Conservation (phyloP, 1,284 basidiomycete genomes). For the Neotropicomus parvogracilis region DNA sequence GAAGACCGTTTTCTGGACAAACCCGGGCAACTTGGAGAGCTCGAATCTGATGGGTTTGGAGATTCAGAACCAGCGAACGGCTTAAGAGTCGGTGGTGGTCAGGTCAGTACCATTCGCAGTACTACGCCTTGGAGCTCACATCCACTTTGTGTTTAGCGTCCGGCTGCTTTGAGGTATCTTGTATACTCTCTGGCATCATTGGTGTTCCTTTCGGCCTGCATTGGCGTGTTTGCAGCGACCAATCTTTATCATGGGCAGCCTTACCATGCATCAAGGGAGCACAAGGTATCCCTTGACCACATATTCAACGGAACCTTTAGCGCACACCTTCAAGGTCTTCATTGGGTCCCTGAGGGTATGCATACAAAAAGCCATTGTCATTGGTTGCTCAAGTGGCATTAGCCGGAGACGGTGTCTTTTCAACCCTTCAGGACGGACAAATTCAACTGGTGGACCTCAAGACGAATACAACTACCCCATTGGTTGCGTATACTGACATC, state of each 20-base stretch:
- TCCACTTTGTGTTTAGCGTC: conserved; percentile 32
- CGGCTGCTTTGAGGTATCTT: conserved; percentile 51
- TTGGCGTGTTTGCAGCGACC: conserved; percentile 70
- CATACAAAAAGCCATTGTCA: not conserved
- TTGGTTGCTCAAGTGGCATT: conserved; percentile 16
- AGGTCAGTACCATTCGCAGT: conserved; percentile 28
- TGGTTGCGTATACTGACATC: conserved; percentile 59
- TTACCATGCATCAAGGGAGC: conserved; percentile 51
- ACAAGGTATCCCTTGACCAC: conserved; percentile 81
- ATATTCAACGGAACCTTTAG: conserved; percentile 86
- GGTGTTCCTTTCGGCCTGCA: conserved; percentile 52
- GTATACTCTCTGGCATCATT: conserved; percentile 51
- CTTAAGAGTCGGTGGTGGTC: conserved; percentile 37
- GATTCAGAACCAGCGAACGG: conserved; percentile 33
- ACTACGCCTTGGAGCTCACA: conserved; percentile 1
- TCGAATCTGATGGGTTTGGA: conserved; percentile 13
- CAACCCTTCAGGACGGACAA: conserved; percentile 52
- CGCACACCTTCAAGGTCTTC: conserved; percentile 44
- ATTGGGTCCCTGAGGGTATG: conserved; percentile 88
- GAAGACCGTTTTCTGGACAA: conserved; percentile 47
- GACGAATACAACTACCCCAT: conserved; percentile 62
- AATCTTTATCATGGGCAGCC: conserved; percentile 55
- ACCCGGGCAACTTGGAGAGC: conserved; percentile 27
- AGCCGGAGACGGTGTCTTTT: conserved; percentile 92
- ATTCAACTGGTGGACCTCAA: conserved; percentile 79